A percentile compares a stretch with the other conserved stretches of the same genome.
Evolutionary conservation across 768 basidiomycete species (phyloP).

Genomic region (Coprinopsis marcescibilis): DNA sequence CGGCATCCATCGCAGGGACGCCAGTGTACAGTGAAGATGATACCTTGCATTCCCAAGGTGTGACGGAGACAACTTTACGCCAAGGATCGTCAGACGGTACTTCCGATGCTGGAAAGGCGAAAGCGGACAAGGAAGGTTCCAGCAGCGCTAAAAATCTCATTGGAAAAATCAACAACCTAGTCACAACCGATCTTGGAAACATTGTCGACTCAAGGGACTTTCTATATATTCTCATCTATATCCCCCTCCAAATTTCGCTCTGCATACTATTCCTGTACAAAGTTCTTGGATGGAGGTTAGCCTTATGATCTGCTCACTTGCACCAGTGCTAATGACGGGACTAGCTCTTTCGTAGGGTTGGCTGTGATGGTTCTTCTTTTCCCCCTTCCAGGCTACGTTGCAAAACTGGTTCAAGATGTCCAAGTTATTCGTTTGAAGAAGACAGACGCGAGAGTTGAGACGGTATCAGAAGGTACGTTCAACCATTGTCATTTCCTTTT

Average conservation of each 20-base stretch:
- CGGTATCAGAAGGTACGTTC: conserved; percentile 50
- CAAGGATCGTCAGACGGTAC: neutral
- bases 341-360: conserved; percentile 56
- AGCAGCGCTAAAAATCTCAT: conserved; percentile 40
- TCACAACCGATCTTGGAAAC: conserved; percentile 55
- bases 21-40: conserved; percentile 2
- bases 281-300: conserved; percentile 46
- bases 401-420: conserved; percentile 42
- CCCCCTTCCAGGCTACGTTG: conserved; percentile 55
- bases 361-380: conserved; percentile 44
- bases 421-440: conserved; percentile 46
- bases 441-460: conserved; percentile 56
- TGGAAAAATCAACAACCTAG: conserved; percentile 74
- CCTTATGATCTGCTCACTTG: conserved; percentile 12
- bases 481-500: neutral
- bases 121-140: conserved; percentile 5
- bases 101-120: no score
- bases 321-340: neutral
- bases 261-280: conserved; percentile 41
- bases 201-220: conserved; percentile 36
- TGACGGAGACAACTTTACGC: conserved; percentile 1
- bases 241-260: conserved; percentile 36
- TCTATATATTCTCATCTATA: conserved; percentile 29
- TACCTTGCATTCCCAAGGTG: conserved; percentile 5
- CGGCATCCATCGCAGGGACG: conserved; percentile 12